Evolutionary conservation across 1,284 basidiomycete genomes (phyloP), one percentile per base, ranked within the genome.

Genomic region (Inonotus hispidus): DNA sequence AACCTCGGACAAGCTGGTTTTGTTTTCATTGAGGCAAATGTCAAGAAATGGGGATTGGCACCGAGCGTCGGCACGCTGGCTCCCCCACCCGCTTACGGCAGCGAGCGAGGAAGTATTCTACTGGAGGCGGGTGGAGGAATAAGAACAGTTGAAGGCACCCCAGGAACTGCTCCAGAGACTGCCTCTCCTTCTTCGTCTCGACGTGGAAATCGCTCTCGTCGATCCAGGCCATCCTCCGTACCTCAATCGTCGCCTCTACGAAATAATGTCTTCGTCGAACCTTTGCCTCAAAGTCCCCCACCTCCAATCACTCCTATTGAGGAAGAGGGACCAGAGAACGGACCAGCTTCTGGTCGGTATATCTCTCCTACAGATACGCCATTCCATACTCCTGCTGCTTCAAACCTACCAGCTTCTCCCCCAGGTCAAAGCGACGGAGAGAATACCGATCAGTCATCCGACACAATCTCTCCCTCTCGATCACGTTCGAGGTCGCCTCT

Each of bases 41-140:
- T 98, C 63, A 98, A 98, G 82, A 97, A 97, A 73, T 98, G 95
- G 95, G 95, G 95, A 23, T 76, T 98, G 39, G 95, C 95, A 25
- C 95, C 95, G 5, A 96, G 93, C 74, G 88, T 93, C 16, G 95
- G 95, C 45, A 98, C 95, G 0, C 81, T 98, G 8, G 95, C 95
- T 0, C 95, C 95, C 27, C 95, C 95, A 21, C 95, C 95, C 1
- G 93, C 95, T 0, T 98, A 98, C 71, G 95, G 95, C 21, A 93
- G 90, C 66, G 94, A 98, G 71, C 82, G 93, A 16, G 95, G 95
- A 11, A 95, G 92, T 70, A 96, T 98, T 63, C 77, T 98, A 6
- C 80, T 98, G 6, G 94, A 95, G 72, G 91, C 93, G 1, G 94
- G 93, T 25, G 88, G 87, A 25, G 83, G 81, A 38, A 75, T 83